Conservation (phyloP, 2,329 filamentous ascomycete species). For the Colletotrichum destructivum region DNA sequence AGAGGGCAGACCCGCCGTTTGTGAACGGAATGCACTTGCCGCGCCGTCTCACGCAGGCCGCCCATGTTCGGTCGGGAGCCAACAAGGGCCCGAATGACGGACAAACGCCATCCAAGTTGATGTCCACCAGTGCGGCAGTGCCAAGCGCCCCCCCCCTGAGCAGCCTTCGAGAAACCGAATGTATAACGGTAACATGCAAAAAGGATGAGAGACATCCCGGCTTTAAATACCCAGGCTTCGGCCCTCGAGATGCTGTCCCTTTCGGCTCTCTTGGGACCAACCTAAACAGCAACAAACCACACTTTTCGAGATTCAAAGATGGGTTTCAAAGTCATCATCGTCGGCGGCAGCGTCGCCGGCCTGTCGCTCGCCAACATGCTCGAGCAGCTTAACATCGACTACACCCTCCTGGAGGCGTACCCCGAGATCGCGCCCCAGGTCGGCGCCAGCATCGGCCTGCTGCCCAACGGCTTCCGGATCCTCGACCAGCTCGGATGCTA, state of each 20-base stretch:
- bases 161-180: background rate
- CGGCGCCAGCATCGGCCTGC: constrained; percentile 63
- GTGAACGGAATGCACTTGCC: background rate
- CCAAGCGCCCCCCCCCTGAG: background rate
- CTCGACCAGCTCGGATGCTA: constrained; percentile 63
- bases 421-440: constrained; percentile 58
- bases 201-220: too few species aligned
- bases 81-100: constrained; percentile 14
- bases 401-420: constrained; percentile 62
- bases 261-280: background rate
- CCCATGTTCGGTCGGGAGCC: constrained; percentile 18
- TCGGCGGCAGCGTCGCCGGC: constrained; percentile 64
- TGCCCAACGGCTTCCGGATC: constrained; percentile 59
- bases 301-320: constrained; percentile 6
- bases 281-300: background rate
- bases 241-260: too few species aligned
- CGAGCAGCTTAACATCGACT: constrained; percentile 62
- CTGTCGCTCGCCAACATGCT: constrained; percentile 54
- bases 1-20: too few species aligned
- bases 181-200: background rate
- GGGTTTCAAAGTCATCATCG: constrained; percentile 60
- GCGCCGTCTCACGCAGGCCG: background rate
- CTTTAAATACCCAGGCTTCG: background rate
- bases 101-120: background rate
- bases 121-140: background rate